These are phyloP conservation scores for Microsporum audouinii DNA, from an alignment of 2,329 filamentous ascomycete genomes.

Conservation along the genomic window DNA sequence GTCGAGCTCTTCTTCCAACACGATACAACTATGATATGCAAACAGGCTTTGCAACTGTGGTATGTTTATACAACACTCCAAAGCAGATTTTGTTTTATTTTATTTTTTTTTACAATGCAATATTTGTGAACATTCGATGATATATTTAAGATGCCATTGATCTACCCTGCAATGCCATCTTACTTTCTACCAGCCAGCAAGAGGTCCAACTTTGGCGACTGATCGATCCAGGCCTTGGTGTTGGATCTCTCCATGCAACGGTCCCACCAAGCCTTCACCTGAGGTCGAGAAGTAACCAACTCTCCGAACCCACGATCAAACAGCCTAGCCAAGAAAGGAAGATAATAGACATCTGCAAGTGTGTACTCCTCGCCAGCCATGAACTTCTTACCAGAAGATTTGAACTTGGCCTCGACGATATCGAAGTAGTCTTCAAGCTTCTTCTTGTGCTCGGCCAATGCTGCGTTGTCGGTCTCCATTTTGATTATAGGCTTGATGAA, in stretches of 20 bases:
- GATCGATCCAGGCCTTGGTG: slow-evolving; percentile 3
- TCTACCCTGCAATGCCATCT: not conserved
- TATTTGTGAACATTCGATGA: not conserved
- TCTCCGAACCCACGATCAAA: slow-evolving; percentile 33
- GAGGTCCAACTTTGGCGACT: not conserved
- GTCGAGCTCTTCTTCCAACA: not conserved
- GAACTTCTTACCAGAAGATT: slow-evolving; percentile 23
- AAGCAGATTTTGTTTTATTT: not conserved
- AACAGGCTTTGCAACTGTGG: not conserved
- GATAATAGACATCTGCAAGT: slow-evolving; percentile 39
- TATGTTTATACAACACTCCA: not conserved
- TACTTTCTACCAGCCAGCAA: not conserved
- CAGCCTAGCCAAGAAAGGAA: slow-evolving; percentile 36
- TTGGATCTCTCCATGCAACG: slow-evolving; percentile 7
- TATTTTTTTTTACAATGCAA: not conserved
- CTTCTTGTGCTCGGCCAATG: slow-evolving; percentile 29
- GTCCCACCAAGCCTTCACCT: slow-evolving; percentile 34
- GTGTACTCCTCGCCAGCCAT: slow-evolving; percentile 38
- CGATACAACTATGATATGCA: not conserved
- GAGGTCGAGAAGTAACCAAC: slow-evolving; percentile 26
- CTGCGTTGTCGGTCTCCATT: slow-evolving; percentile 32
- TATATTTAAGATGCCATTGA: not conserved
- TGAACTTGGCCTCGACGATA: slow-evolving; percentile 19
- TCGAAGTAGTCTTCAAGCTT: slow-evolving; percentile 36
- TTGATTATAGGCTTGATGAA: slow-evolving; percentile 37